Percentiles rank a stretch among this genome's conserved stretches.
Evolutionary conservation across 139 green algal species (phyloP).

Genomic region (Haematococcus lacustris): DNA sequence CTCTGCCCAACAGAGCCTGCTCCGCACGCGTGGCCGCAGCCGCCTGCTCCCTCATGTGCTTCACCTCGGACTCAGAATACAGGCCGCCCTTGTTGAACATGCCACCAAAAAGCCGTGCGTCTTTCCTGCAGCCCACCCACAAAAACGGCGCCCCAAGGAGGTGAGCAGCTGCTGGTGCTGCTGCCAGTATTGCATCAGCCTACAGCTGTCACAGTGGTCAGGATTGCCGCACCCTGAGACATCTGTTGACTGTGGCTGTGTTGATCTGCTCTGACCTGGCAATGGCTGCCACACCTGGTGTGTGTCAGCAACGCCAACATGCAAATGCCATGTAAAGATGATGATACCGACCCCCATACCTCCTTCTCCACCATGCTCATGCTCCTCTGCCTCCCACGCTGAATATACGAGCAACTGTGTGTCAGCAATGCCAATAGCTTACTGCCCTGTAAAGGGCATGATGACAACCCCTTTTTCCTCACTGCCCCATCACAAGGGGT

Average conservation of each 20-base stretch:
- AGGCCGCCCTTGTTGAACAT: conserved; percentile 8
- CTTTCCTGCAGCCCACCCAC: conserved; percentile 9
- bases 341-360: too few relatives aligned
- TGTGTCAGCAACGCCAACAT: not conserved
- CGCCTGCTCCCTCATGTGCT: not conserved
- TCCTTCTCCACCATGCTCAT: too few relatives aligned
- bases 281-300: too few relatives aligned
- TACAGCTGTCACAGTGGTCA: not conserved
- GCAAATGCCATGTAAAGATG: too few relatives aligned
- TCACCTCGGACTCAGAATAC: not conserved
- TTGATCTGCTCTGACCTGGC: too few relatives aligned
- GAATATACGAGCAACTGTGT: too few relatives aligned
- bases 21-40: not conserved
- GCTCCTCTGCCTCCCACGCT: too few relatives aligned
- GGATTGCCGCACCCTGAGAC: not conserved
- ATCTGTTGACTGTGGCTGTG: not conserved
- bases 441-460: not conserved
- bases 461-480: too few relatives aligned
- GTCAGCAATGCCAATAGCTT: too few relatives aligned
- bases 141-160: not conserved
- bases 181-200: not conserved
- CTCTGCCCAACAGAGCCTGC: not conserved
- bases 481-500: too few relatives aligned
- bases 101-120: conserved; percentile 11
- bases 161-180: not conserved